Base-by-base conservation (phyloP, 257 asterid species). In the Solanum sitiens region DNA sequence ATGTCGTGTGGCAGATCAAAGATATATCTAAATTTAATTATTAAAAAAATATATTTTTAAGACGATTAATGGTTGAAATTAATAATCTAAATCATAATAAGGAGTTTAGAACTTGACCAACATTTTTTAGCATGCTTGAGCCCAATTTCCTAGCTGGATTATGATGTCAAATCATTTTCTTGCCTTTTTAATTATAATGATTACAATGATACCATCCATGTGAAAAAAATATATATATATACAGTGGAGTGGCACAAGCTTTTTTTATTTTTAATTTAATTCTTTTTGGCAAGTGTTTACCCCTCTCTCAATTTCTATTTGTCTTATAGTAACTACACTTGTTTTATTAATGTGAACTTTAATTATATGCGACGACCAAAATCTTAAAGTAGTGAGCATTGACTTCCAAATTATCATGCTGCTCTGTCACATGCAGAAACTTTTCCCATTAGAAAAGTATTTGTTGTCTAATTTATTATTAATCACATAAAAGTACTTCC, bases 291-390 rank as follows among this genome's bases (percentile, higher is more conserved):
- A 39, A 72, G 50, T 74, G 83, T 76, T 76, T 76, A 23, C 61
- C 23, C 20, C 11, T 12, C 42, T 76, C 6, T 76, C 37, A 40
- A 76, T 76, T 76, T 76, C 35, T 11, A 76, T n/a, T 75, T 74
- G 61, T 76, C 83, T 76, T 42, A n/a, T 40, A 42, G 35, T 40
- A 40, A 42, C 61, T 7, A 50, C 70, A 82, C 30, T 50, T 82
- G 86, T 82, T 82, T 82, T 50, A 50, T 82, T 82, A 82, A 50
- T 82, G 85, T 82, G 85, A 82, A 82, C 85, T 82, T 71, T 30
- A 47, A 50, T 50, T 82, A 79, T 50, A n/a, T 76, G 35, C 30
- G 45, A 82, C 30, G 86, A 82, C 86, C 45, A 82, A 27, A 20
- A 50, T 32, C 44, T 30, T 6, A 47, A 80, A 47, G 85, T 47